Evolutionary conservation across 805 yeast genomes (phyloP).

Genomic region (Grigorovia jiainica): DNA sequence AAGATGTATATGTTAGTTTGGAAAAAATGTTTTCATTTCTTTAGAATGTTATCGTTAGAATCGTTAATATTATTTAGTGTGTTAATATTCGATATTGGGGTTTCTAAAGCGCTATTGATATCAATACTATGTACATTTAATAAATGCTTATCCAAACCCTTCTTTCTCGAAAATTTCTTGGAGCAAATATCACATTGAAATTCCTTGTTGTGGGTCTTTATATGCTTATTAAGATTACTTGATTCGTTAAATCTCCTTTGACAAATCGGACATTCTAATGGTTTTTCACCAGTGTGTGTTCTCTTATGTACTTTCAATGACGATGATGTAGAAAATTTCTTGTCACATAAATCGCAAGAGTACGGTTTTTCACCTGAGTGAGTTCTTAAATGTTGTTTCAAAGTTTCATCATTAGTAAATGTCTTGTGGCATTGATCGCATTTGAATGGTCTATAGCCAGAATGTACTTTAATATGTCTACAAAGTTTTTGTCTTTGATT

Average conservation of each 20-base stretch:
- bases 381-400: slow-evolving; percentile 70
- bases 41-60: too few relatives aligned
- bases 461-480: slow-evolving; percentile 83
- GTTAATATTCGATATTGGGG: not conserved
- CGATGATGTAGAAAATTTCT: slow-evolving; percentile 72
- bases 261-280: slow-evolving; percentile 74
- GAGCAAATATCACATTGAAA: slow-evolving; percentile 45
- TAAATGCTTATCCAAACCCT: slow-evolving; percentile 34
- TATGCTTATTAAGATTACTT: slow-evolving; percentile 79
- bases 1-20: too few relatives aligned
- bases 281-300: slow-evolving; percentile 86
- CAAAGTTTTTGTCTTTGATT: slow-evolving; percentile 76
- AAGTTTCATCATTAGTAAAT: slow-evolving; percentile 70
- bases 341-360: slow-evolving; percentile 62
- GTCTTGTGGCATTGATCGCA: slow-evolving; percentile 61
- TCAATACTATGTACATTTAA: not conserved
- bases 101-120: too few relatives aligned
- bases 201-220: slow-evolving; percentile 60
- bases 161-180: slow-evolving; percentile 40
- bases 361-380: slow-evolving; percentile 91
- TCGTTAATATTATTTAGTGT: too few relatives aligned
- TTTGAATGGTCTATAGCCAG: slow-evolving; percentile 69
- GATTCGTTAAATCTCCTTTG: slow-evolving; percentile 81
- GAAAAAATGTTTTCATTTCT: too few relatives aligned
- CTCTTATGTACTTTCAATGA: slow-evolving; percentile 76